Percentiles rank a stretch among this genome's conserved stretches.
phyloP scores from a whole-genome alignment of 2,329 filamentous ascomycete species.

The Talaromyces verruculosus region DNA sequence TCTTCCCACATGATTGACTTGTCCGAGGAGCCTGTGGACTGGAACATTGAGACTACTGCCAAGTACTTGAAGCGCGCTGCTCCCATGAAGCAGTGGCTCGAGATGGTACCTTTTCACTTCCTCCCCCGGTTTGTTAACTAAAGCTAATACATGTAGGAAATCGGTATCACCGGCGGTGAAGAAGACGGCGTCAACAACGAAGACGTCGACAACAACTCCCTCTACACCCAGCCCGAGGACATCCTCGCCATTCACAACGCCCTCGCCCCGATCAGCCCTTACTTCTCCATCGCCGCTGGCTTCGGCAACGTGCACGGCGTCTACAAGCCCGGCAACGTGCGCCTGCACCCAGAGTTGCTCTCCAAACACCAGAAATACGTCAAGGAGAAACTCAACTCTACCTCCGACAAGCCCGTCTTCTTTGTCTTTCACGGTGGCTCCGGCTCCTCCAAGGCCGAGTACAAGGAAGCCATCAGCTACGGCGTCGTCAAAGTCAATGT shows the following conservation, averaged over 20 bases:
- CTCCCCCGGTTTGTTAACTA: background rate
- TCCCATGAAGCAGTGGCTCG: conserved; percentile 97
- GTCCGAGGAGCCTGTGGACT: conserved; percentile 84
- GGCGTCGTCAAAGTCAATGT: conserved; percentile 99
- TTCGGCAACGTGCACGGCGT: conserved; percentile 99
- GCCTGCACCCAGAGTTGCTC: conserved; percentile 92
- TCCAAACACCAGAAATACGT: conserved; percentile 94
- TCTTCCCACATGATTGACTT: conserved; percentile 98
- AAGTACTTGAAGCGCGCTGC: conserved; percentile 91
- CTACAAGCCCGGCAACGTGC: conserved; percentile 97
- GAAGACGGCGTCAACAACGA: conserved; percentile 99
- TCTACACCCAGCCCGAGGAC: conserved; percentile 98
- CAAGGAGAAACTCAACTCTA: conserved; percentile 70
- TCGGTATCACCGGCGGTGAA: conserved; percentile 94
- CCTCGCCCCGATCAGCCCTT: conserved; percentile 80
- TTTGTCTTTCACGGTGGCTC: conserved; percentile 99
- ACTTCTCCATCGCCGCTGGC: conserved; percentile 97
- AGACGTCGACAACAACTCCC: conserved; percentile 90
- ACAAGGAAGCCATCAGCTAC: conserved; percentile 79
- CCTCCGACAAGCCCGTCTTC: conserved; percentile 84
- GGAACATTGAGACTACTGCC: conserved; percentile 89
- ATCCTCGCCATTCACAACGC: conserved; percentile 89
- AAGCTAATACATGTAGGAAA: conserved; percentile 54
- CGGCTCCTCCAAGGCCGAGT: conserved; percentile 88
- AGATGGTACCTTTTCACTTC: conserved; percentile 67